A percentile compares a stretch with the other conserved stretches of the same genome.
Evolutionary conservation across 2,329 filamentous ascomycete species (phyloP).

Genomic region (Aschersonia sp.): DNA sequence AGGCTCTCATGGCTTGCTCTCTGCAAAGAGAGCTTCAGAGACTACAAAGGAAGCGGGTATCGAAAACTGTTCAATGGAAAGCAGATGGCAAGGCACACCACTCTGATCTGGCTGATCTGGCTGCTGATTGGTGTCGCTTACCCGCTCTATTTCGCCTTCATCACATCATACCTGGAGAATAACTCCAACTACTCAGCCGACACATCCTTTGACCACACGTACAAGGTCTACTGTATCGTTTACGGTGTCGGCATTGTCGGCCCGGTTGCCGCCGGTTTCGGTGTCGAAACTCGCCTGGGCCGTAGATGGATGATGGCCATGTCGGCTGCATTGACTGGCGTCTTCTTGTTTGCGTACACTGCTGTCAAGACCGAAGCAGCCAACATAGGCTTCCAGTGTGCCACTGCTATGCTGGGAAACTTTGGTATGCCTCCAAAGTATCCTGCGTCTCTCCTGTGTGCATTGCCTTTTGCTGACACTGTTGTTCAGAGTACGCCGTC

Average conservation of each 20-base stretch:
- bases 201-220: conserved; percentile 14
- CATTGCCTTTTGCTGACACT: not conserved
- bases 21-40: conserved; percentile 12
- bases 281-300: conserved; percentile 24
- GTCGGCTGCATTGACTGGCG: conserved; percentile 23
- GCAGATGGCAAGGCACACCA: conserved; percentile 18
- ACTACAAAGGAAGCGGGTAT: conserved; percentile 13
- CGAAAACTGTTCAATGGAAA: conserved; percentile 15
- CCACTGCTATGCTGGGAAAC: conserved; percentile 23
- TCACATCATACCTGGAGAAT: conserved; percentile 27
- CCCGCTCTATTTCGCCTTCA: conserved; percentile 30
- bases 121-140: conserved; percentile 30
- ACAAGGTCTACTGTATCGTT: conserved; percentile 20
- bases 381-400: conserved; percentile 20
- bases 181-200: conserved; percentile 15
- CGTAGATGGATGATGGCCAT: conserved; percentile 28
- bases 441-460: not conserved
- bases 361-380: conserved; percentile 16
- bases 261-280: conserved; percentile 23
- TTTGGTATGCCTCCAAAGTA: conserved; percentile 12
- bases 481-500: conserved; percentile 7
- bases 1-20: conserved; percentile 1
- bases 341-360: conserved; percentile 28
- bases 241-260: conserved; percentile 23
- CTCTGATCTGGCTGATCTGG: conserved; percentile 26